phyloP scores from a whole-genome alignment of 345 rosid genomes.

The Acer saccharum region DNA sequence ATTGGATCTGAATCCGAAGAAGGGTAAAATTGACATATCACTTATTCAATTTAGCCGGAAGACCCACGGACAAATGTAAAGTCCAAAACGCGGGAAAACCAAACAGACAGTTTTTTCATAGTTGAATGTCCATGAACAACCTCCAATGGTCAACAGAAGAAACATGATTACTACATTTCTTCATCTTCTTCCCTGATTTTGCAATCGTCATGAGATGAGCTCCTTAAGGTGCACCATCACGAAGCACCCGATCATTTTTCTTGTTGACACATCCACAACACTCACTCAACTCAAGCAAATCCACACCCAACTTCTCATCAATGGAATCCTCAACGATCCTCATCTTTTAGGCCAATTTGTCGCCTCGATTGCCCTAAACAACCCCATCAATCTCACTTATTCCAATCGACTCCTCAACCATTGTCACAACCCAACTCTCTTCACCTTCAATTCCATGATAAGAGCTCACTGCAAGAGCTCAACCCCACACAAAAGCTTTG shows the following conservation, averaged over 20 bases:
- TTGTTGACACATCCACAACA: constrained; percentile 27
- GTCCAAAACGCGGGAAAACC: constrained; percentile 7
- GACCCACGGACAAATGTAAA: no score
- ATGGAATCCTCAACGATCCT: constrained; percentile 43
- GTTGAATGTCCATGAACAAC: no score
- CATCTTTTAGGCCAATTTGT: constrained; percentile 53
- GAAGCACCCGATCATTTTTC: constrained; percentile 31
- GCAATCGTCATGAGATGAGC: not conserved
- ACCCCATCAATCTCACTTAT: constrained; percentile 45
- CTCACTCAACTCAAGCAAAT: constrained; percentile 48
- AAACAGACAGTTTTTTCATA: not conserved
- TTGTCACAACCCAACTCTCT: constrained; percentile 48
- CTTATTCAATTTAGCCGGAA: not conserved
- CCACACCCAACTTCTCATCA: constrained; percentile 54
- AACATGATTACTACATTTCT: not conserved
- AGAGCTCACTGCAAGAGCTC: constrained; percentile 56
- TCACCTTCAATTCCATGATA: constrained; percentile 60
- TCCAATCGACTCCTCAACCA: constrained; percentile 46
- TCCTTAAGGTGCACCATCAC: constrained; percentile 17
- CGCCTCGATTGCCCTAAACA: constrained; percentile 49
- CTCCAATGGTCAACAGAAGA: not conserved
- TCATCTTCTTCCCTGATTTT: not conserved
- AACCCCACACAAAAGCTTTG: constrained; percentile 45
- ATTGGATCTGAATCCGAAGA: no score
- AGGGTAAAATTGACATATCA: not conserved